These are phyloP conservation scores for Aurinia saxatilis DNA, from an alignment of 345 rosid species.

Conservation along the genomic window DNA sequence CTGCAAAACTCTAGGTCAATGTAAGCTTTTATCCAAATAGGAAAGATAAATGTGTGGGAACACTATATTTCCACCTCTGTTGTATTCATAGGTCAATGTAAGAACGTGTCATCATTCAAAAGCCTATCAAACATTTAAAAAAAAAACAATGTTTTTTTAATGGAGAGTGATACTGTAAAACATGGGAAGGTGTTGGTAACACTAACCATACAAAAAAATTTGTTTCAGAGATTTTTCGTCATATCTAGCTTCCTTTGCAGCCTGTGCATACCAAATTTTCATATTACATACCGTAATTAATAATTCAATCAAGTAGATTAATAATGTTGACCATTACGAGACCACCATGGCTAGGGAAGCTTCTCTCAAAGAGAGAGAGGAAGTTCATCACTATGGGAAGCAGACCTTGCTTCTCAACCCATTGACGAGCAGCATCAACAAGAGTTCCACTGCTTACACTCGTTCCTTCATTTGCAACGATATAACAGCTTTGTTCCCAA, in stretches of 20 bases:
- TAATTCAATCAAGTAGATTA: too few relatives aligned
- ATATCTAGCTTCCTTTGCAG: slow-evolving; percentile 80
- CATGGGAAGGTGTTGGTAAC: background rate
- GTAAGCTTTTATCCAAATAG: too few relatives aligned
- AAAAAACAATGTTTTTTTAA: background rate
- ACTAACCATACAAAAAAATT: slow-evolving; percentile 66
- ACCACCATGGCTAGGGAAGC: slow-evolving; percentile 83
- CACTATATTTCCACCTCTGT: too few relatives aligned
- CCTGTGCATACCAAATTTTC: slow-evolving; percentile 34
- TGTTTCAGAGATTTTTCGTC: slow-evolving; percentile 81
- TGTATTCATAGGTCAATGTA: slow-evolving; percentile 67
- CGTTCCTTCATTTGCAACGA: slow-evolving; percentile 85
- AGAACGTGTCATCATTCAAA: too few relatives aligned
- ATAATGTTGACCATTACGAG: slow-evolving; percentile 80
- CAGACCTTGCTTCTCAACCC: slow-evolving; percentile 99
- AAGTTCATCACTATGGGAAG: slow-evolving; percentile 84
- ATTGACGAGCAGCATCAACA: slow-evolving; percentile 94
- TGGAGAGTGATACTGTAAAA: background rate
- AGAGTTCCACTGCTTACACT: slow-evolving; percentile 98
- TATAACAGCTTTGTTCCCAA: slow-evolving; percentile 94
- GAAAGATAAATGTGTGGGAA: too few relatives aligned
- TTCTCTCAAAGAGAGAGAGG: slow-evolving; percentile 92
- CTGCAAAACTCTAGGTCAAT: too few relatives aligned
- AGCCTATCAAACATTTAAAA: too few relatives aligned
- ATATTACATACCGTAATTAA: background rate